Evolutionary conservation across 208 protist species (phyloP), one percentile per base, ranked within the genome.

Genomic region (Wallacemonas sp.): DNA sequence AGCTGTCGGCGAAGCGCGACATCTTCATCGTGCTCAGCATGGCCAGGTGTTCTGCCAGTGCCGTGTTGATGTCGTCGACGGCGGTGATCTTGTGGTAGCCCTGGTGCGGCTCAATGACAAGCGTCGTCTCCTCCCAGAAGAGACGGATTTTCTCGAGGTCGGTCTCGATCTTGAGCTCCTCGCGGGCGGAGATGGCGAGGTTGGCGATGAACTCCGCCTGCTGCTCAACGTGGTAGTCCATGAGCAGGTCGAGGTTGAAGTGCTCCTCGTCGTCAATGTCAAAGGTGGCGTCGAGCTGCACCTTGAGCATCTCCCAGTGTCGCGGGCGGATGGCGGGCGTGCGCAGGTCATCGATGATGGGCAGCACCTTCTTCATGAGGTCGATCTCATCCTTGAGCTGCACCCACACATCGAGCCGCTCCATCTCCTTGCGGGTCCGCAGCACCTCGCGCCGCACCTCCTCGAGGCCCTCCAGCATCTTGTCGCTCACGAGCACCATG

Each of bases 321-420:
- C 97, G 85, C 32, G 75, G 77, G 6, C 96, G 87, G 29, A 99
- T 96, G 6, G 96, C 96, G 14, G 78, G 80, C 27, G 98, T 98
- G 57, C 94, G 94, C n/a, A 99, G 80, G 62, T 99, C 96, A 54
- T 93, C 82, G 46, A 99, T 95, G 44, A 99, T 93, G 23, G 98
- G 97, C 73, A 99, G 81, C 4, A 96, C 85, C 63, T 88, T 88
- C 74, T 96, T 96, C 70, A 99, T 98, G 48, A 96, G 79, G 49
- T 99, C 96, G 23, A 99, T 97, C 46, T 96, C 80, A 36, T 99
- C 94, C 70, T 96, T 93, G 21, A 98, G 78, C 44, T 80, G 81
- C 41, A 87, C 80, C 92, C 94, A 98, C 26, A 99, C 94, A 39
- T 98, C 90, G 62, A 90, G 88, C 41, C 87, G 72, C 81, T 98